phyloP scores from a whole-genome alignment of 768 basidiomycete species.

The Leccinum sublutescens region DNA sequence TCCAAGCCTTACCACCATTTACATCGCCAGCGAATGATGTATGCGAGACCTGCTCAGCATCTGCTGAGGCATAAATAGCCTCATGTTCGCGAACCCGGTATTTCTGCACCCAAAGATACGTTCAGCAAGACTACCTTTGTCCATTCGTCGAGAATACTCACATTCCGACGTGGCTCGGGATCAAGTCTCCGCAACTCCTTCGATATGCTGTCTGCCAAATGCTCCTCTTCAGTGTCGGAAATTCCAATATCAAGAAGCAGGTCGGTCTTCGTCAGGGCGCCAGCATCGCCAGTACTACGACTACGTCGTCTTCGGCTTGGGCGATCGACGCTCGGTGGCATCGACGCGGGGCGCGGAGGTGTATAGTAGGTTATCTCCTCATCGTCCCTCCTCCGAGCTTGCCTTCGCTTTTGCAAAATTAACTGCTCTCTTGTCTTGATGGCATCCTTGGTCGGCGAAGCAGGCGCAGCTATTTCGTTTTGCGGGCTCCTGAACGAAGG shows the following conservation, averaged over 20 bases:
- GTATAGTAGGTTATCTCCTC: conserved; percentile 40
- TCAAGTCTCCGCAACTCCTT: conserved; percentile 65
- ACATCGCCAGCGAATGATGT: conserved; percentile 76
- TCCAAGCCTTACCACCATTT: conserved; percentile 81
- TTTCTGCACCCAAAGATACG: conserved; percentile 41
- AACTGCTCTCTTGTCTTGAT: conserved; percentile 64
- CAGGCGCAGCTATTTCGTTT: conserved; percentile 35
- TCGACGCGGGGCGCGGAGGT: conserved; percentile 28
- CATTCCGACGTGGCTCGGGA: conserved; percentile 29
- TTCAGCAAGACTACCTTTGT: neutral
- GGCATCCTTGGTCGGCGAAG: conserved; percentile 61
- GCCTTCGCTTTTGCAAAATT: conserved; percentile 68
- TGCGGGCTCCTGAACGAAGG: conserved; percentile 36
- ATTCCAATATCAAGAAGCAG: conserved; percentile 37
- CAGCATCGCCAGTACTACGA: conserved; percentile 76
- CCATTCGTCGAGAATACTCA: conserved; percentile 10
- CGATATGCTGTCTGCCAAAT: conserved; percentile 68
- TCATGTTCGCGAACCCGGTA: conserved; percentile 82
- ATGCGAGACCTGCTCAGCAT: conserved; percentile 69
- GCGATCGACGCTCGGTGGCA: conserved; percentile 37
- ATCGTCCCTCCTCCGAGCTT: conserved; percentile 55
- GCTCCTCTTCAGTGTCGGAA: conserved; percentile 49
- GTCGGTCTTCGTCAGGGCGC: conserved; percentile 38
- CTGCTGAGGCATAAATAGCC: conserved; percentile 80
- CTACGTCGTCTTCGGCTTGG: conserved; percentile 67